Evolutionary conservation across 2,329 filamentous ascomycete species (phyloP).

Genomic region (Leptographium wingfieldii): DNA sequence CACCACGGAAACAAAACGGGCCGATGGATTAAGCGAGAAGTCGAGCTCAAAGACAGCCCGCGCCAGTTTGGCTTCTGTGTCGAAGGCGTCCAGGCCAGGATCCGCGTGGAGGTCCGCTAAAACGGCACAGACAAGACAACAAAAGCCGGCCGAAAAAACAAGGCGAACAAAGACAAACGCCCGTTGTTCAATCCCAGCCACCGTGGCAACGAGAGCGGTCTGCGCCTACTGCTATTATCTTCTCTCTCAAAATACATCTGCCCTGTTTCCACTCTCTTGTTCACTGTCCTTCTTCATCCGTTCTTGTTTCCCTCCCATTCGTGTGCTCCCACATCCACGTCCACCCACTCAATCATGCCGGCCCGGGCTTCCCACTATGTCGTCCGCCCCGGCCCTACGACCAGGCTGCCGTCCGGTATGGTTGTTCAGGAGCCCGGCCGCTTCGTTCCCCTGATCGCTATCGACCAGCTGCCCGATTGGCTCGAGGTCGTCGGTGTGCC

Average conservation of each 20-base stretch:
- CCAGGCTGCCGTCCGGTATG: constrained; percentile 15
- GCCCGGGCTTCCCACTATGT: constrained; percentile 28
- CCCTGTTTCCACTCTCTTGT: not conserved
- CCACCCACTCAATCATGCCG: constrained; percentile 10
- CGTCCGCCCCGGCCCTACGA: constrained; percentile 25
- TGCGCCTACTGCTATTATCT: not conserved
- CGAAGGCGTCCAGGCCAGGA: constrained; percentile 55
- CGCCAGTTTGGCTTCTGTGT: constrained; percentile 74
- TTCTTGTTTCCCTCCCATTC: not conserved
- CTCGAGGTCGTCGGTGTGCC: constrained; percentile 31
- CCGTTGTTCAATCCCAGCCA: not conserved
- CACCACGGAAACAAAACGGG: constrained; percentile 21
- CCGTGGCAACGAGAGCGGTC: not conserved
- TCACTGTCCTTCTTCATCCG: not conserved
- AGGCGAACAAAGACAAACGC: not conserved
- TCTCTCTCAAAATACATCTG: not conserved
- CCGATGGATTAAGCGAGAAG: constrained; percentile 63
- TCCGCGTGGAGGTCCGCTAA: constrained; percentile 48
- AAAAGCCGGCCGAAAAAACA: not conserved
- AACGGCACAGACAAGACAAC: not conserved
- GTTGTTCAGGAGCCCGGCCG: constrained; percentile 16
- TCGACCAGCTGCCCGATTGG: constrained; percentile 37
- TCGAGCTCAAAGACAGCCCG: constrained; percentile 67
- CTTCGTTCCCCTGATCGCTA: constrained; percentile 40
- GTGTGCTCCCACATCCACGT: not conserved